Evolutionary conservation across 2,329 filamentous ascomycete species (phyloP), one percentile per base, ranked within the genome.

Genomic region (Microdochium bolleyi): DNA sequence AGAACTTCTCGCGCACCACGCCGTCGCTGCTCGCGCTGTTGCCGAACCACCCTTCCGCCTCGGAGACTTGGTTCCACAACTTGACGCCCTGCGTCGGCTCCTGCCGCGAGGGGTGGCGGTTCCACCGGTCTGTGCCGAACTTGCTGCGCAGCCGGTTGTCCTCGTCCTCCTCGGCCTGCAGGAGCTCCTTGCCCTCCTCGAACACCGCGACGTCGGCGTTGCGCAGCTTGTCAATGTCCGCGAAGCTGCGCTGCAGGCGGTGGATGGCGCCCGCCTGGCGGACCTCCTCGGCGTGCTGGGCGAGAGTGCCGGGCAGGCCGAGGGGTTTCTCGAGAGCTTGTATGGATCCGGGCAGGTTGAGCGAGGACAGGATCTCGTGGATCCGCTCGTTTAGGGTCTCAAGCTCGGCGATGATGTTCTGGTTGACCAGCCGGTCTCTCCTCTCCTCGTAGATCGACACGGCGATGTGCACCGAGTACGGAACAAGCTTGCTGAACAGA

Each of bases 311-410:
- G 0, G 94, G 94, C 3, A 99, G 70, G 0, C 94, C 94, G 0
- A 99, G 77, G 0, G 94, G 94, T 65, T 96, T 97, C 66, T 99
- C 94, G 1, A 97, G 77, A 0, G 94, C 94, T 66, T 99, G 94
- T 3, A 99, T 72, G 1, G 92, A 95, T 0, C 94, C 94, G 0
- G 94, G 94, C 0, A 99, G 79, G 54, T 95, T 94, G 14, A 97
- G 74, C 0, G 87, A 92, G 19, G 88, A 83, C 22, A 97, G 73
- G 0, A 92, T 73, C 60, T 89, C 85, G 62, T 95, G 88, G 0
- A 97, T 77, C 57, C 85, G 83, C 54, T 87, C 83, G 0, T 89
- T 96, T 60, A 97, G 78, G 0, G 76, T 78, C 61, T 97, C 92
- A 3, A 97, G 74, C 63, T 95, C 87, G 24, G 87, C 84, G 49